Conservation (phyloP, 352 stramenopile species). For the Phytophthora podocarpi region DNA sequence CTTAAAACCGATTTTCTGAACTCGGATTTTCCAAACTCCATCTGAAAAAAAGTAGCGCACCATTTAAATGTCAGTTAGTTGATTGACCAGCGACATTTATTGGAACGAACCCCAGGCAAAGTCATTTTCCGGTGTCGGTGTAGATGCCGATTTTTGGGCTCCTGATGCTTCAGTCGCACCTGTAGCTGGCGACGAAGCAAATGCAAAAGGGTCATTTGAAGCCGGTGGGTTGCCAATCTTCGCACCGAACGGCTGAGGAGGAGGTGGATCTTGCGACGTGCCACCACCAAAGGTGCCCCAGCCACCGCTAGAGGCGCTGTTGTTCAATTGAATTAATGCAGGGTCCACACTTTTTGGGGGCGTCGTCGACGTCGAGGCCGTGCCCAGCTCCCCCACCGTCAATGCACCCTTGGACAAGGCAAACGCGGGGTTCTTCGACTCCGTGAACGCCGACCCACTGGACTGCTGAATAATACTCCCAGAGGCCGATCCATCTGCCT, state of each 20-base stretch:
- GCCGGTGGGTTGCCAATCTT: neutral
- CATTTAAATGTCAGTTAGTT: no score
- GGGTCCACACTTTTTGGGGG: conserved; percentile 25
- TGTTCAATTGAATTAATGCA: conserved; percentile 18
- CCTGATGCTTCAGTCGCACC: neutral
- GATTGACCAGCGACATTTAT: conserved; percentile 7
- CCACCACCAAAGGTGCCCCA: conserved; percentile 29
- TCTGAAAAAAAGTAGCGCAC: neutral
- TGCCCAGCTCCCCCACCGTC: conserved; percentile 35
- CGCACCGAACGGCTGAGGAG: conserved; percentile 16
- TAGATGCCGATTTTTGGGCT: conserved; percentile 8
- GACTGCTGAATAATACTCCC: conserved; percentile 18
- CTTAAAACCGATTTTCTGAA: no score
- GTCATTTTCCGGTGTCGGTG: conserved; percentile 13
- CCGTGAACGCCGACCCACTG: conserved; percentile 6
- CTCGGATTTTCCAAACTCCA: neutral
- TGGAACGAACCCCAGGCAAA: conserved; percentile 35
- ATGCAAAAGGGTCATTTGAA: conserved; percentile 23
- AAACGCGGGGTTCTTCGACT: conserved; percentile 32
- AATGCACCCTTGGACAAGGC: conserved; percentile 37
- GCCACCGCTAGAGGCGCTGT: conserved; percentile 21
- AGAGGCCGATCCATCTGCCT: conserved; percentile 11
- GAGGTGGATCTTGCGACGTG: conserved; percentile 13
- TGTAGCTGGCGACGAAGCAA: conserved; percentile 11
- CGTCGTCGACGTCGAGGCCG: conserved; percentile 19